Evolutionary conservation across 2,329 filamentous ascomycete genomes (phyloP).

Genomic region (Chaetothyriales sp.): DNA sequence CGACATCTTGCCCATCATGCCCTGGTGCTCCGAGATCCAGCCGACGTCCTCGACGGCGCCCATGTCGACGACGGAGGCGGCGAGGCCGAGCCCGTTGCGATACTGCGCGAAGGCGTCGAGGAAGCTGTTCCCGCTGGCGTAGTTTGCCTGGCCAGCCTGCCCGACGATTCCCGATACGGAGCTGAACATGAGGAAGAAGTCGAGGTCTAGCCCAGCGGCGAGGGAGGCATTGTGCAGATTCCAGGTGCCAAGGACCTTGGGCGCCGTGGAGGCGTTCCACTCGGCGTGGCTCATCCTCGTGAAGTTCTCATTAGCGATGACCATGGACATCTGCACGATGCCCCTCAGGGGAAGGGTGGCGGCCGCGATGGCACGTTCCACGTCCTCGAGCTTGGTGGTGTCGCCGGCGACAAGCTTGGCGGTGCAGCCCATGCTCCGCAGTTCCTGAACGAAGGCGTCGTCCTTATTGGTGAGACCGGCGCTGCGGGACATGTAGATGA

Average conservation of each 20-base stretch:
- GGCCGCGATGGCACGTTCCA: constrained; percentile 16
- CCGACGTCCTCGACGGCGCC: constrained; percentile 17
- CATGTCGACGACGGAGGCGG: constrained; percentile 15
- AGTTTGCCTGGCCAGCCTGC: constrained; percentile 10
- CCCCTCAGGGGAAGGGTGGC: constrained; percentile 17
- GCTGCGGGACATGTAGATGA: constrained; percentile 10
- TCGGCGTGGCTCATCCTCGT: constrained; percentile 22
- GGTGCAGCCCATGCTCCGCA: neutral
- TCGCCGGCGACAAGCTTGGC: constrained; percentile 11
- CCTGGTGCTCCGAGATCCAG: constrained; percentile 3
- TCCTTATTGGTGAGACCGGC: neutral
- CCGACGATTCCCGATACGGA: constrained; percentile 6
- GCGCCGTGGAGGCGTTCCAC: constrained; percentile 21
- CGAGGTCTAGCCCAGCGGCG: constrained; percentile 15
- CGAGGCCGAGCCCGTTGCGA: constrained; percentile 10
- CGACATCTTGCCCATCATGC: too few species aligned
- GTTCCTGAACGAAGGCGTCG: neutral
- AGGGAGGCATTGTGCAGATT: constrained; percentile 18
- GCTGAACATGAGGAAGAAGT: constrained; percentile 21
- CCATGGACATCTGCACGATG: constrained; percentile 10
- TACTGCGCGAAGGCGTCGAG: constrained; percentile 20
- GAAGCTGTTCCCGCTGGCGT: constrained; percentile 10
- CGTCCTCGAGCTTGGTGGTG: constrained; percentile 14
- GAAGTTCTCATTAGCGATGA: neutral
- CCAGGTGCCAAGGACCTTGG: constrained; percentile 24